Evolutionary conservation across 345 rosid species (phyloP), one percentile per base, ranked within the genome.

Genomic region (Arabis alpina): DNA sequence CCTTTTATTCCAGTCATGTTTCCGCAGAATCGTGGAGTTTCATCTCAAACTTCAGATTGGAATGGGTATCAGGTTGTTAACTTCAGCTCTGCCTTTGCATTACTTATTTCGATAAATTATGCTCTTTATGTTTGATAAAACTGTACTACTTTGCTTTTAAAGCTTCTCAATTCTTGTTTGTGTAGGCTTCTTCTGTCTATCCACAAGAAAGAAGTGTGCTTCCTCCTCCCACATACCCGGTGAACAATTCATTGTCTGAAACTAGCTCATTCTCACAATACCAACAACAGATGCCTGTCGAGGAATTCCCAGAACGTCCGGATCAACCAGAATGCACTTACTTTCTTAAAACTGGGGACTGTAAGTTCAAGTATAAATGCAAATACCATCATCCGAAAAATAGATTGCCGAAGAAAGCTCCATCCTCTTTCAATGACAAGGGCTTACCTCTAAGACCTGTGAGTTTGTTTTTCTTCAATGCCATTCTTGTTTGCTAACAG

Each of bases 401-500:
- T 63, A 82, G 84, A 61, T 55, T 67, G 65, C 52, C 80, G 2
- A 90, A 81, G 76, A 76, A 86, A 45, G 61, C 88, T 48, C 81
- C 88, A 30, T 86, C 83, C 54, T 34, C 82, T 61, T 82, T 92
- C 47, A 95, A 88, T 56, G 92, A 92, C 82, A 92, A 90, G 81
- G 99, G 98, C 72, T 87, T 92, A 70, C 99, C 98, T 23, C 58
- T 95, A 74, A 88, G 99, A 83, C 98, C 98, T 82, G 99, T 95
- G 80, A 92, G 94, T 85, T 62, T 13, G 39, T 14, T 70, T 58
- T 19, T 50, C 48, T 51, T 41, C 59, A 30, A 47, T 27, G 6
- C 24, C 60, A 19, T 69, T 68, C 64, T 39, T 47, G 34, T 50
- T 16, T 63, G 68, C 44, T 49, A 1, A 10, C 10, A 30, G 13